Conservation (phyloP, 2,329 filamentous ascomycete species). For the Chrysosphaeria jannelii region DNA sequence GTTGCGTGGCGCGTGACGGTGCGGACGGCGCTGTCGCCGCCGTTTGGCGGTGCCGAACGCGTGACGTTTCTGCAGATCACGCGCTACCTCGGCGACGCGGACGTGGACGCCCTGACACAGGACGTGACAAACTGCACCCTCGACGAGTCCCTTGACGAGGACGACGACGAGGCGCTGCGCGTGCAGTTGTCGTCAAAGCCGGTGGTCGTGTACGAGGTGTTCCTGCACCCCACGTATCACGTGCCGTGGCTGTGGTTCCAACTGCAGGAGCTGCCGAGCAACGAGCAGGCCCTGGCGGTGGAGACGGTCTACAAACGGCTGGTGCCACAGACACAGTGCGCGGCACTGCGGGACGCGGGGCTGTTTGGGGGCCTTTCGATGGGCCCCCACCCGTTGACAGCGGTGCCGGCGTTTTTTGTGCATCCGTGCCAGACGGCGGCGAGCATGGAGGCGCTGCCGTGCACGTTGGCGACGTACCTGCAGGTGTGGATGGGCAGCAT, state of each 20-base stretch:
- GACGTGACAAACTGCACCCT: slow-evolving; percentile 16
- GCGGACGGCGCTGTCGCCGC: slow-evolving; percentile 18
- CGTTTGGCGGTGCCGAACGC: slow-evolving; percentile 14
- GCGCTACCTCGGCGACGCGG: slow-evolving; percentile 15
- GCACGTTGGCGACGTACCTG: slow-evolving; percentile 38
- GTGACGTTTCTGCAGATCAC: slow-evolving; percentile 25
- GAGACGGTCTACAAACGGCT: slow-evolving; percentile 41
- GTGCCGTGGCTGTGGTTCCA: slow-evolving; percentile 52
- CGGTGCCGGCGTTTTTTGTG: slow-evolving; percentile 57
- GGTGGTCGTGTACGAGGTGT: slow-evolving; percentile 46
- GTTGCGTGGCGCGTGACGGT: slow-evolving; percentile 26
- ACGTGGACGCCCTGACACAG: slow-evolving; percentile 15
- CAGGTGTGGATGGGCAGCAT: slow-evolving; percentile 73
- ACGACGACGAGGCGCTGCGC: slow-evolving; percentile 1
- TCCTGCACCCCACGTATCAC: slow-evolving; percentile 44
- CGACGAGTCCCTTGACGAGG: slow-evolving; percentile 9
- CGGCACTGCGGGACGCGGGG: slow-evolving; percentile 26
- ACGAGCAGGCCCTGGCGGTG: slow-evolving; percentile 26
- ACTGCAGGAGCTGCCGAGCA: slow-evolving; percentile 23
- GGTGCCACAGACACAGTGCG: slow-evolving; percentile 34
- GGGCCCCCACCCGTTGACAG: slow-evolving; percentile 59
- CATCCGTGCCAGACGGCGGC: slow-evolving; percentile 78
- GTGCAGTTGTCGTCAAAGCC: too few relatives aligned
- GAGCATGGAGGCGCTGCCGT: slow-evolving; percentile 38
- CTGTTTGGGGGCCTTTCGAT: slow-evolving; percentile 45